Evolutionary conservation across 2,329 filamentous ascomycete genomes (phyloP), one percentile per base, ranked within the genome.

Genomic region (Diaporthe sp.): DNA sequence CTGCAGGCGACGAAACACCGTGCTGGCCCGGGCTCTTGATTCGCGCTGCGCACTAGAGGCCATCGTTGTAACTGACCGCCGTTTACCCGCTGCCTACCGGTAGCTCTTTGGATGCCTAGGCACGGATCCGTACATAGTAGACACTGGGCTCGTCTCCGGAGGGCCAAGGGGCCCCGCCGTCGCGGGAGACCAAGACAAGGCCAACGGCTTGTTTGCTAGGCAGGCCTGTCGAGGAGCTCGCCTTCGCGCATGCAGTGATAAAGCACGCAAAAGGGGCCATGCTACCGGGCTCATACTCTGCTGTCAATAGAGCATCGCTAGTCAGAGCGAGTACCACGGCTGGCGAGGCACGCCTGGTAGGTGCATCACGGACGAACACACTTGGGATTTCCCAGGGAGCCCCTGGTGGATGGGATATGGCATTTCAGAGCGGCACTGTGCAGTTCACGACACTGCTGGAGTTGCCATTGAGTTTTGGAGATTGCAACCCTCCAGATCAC

Each of bases 21-120:
- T 28, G 42, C 53, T 49, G 74, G 42, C 51, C 74, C 70, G 70
- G 71, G 60, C 74, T 61, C 34, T 74, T 31, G 31, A 53, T 46
- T 53, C 31, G 55, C 46, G 71, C 73, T 57, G 71, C 49, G 28
- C 46, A 58, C 46, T 71, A 71, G 58, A 67, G 42, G 53, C 53
- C 49, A 65, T 65, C 68, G 68, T 71, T 73, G 53, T 62, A 73
- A 76, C 75, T 76, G 75, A 76, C 75, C 75, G 75, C 75, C 73
- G 73, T 75, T 75, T 76, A 62, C 37, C 68, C 73, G 55, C n/a
- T 53, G 25, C 55, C 73, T 55, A 75, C 46, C 46, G 65, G 65
- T 37, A 51, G 46, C 65, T 39, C 34, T 55, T 55, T 55, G 31
- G 22, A 42, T 25, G 37, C 42, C 42, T 49, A 42, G 61, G 10